phyloP scores from a whole-genome alignment of 1,139 yeast species.

The Candida dubliniensis region DNA sequence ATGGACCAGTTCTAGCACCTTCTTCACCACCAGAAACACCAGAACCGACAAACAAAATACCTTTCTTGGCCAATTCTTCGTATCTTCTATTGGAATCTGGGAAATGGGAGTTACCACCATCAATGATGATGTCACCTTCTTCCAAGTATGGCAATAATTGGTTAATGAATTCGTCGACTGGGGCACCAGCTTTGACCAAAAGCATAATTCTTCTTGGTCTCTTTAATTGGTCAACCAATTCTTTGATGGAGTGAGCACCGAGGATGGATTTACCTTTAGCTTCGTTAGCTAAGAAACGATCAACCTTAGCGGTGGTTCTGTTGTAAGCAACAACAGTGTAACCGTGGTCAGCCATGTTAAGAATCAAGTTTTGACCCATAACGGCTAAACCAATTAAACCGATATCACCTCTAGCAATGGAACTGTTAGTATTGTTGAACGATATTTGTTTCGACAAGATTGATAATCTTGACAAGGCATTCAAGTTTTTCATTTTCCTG shows the following conservation, averaged over 20 bases:
- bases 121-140: constrained; percentile 96
- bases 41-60: constrained; percentile 91
- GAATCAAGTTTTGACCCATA: constrained; percentile 98
- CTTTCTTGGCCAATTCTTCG: constrained; percentile 84
- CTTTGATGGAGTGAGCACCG: constrained; percentile 93
- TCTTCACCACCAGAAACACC: constrained; percentile 99
- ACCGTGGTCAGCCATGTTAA: constrained; percentile 98
- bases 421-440: constrained; percentile 25
- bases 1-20: constrained; percentile 99
- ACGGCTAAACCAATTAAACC: constrained; percentile 99
- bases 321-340: constrained; percentile 96
- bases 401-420: constrained; percentile 74
- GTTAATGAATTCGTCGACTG: constrained; percentile 89
- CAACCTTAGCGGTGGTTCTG: constrained; percentile 96
- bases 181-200: constrained; percentile 94
- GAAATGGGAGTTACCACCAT: constrained; percentile 99
- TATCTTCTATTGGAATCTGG: constrained; percentile 98
- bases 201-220: constrained; percentile 95
- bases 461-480: constrained; percentile 13
- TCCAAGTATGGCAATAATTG: constrained; percentile 90
- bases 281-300: constrained; percentile 87
- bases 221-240: constrained; percentile 85
- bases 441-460: constrained; percentile 10
- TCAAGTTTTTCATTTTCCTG: constrained; percentile 1
- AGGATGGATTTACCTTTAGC: constrained; percentile 95